These are phyloP conservation scores for Santalum album DNA, from an alignment of 164 flowering plant species.

Conservation along the genomic window DNA sequence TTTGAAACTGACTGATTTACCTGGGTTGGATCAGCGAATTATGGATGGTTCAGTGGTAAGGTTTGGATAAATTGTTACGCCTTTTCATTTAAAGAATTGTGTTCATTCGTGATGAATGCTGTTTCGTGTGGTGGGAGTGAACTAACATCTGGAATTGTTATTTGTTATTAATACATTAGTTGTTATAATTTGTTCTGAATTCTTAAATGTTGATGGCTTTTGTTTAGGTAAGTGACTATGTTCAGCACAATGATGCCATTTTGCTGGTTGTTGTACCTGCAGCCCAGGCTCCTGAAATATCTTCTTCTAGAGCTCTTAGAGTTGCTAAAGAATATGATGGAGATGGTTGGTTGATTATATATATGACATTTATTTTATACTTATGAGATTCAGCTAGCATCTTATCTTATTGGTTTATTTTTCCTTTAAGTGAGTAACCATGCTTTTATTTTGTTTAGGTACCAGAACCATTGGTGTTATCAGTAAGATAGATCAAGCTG, in stretches of 20 bases:
- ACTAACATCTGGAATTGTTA: no score
- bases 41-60: conserved; percentile 86
- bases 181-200: background rate
- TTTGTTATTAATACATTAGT: no score
- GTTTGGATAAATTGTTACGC: background rate
- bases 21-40: conserved; percentile 91
- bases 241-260: conserved; percentile 80
- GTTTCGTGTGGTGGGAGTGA: no score
- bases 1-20: conserved; percentile 83
- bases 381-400: background rate
- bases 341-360: conserved; percentile 52
- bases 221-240: conserved; percentile 61
- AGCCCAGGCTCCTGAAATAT: conserved; percentile 86
- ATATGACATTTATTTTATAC: background rate
- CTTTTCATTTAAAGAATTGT: no score
- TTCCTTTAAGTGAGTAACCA: background rate
- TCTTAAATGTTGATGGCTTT: background rate
- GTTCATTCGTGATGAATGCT: no score
- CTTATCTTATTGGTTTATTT: no score
- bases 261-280: conserved; percentile 85
- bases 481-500: conserved; percentile 94
- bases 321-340: conserved; percentile 80
- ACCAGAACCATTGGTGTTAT: conserved; percentile 95
- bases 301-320: conserved; percentile 76
- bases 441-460: conserved; percentile 32